A percentile compares a stretch with the other conserved stretches of the same genome.
These are phyloP conservation scores for Morella rubra DNA, from an alignment of 306 rosid species.

Conservation along the genomic window DNA sequence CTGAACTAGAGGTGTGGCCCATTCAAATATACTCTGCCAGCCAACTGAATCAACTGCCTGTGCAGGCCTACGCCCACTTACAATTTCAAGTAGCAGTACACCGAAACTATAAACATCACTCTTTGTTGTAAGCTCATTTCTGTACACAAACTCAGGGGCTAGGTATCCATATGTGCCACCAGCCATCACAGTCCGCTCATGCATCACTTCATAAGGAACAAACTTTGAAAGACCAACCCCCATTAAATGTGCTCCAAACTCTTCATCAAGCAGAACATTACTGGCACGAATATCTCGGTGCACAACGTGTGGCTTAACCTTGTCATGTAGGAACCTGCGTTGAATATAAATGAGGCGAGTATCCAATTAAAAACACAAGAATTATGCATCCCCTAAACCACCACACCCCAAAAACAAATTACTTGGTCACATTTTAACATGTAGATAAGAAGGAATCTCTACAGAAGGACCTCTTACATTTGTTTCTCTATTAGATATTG, in stretches of 20 bases:
- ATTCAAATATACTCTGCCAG: conserved; percentile 97
- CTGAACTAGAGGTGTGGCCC: conserved; percentile 97
- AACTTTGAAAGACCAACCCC: conserved; percentile 94
- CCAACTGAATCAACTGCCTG: conserved; percentile 95
- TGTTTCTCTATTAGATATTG: no score
- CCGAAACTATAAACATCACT: conserved; percentile 97
- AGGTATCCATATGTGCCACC: conserved; percentile 97
- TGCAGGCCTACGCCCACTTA: conserved; percentile 92
- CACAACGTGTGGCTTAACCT: conserved; percentile 96
- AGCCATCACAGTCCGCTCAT: conserved; percentile 93
- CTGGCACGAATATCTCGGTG: conserved; percentile 95
- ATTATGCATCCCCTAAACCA: conserved; percentile 10
- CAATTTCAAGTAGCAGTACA: conserved; percentile 86
- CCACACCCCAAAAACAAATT: background rate
- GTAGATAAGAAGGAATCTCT: background rate
- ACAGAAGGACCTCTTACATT: background rate
- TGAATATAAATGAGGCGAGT: conserved; percentile 5
- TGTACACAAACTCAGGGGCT: conserved; percentile 90
- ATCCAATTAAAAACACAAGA: conserved; percentile 6
- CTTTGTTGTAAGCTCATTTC: conserved; percentile 93
- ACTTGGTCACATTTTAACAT: background rate
- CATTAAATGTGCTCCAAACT: conserved; percentile 91
- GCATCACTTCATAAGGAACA: conserved; percentile 92
- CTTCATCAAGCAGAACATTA: conserved; percentile 94
- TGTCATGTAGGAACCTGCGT: conserved; percentile 91